Evolutionary conservation across 768 basidiomycete genomes (phyloP).

Genomic region (Termitomyces sp.): DNA sequence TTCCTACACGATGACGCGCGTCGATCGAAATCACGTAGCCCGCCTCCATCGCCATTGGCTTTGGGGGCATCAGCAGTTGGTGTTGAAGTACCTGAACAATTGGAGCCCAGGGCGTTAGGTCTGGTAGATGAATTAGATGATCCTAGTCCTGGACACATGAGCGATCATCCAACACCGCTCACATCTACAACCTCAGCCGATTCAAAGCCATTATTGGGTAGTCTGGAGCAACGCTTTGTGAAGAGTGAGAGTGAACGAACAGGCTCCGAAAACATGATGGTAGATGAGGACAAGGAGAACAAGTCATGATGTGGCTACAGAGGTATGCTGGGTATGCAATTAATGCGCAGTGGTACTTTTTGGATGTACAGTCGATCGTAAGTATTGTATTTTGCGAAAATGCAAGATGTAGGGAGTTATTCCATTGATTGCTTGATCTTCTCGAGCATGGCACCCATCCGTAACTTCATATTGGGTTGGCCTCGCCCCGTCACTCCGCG

Average conservation of each 20-base stretch:
- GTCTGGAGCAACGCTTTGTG: constrained; percentile 34
- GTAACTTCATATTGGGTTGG: constrained; percentile 71
- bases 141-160: constrained; percentile 78
- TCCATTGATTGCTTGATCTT: constrained; percentile 66
- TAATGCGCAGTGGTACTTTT: constrained; percentile 3
- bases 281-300: constrained; percentile 54
- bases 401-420: constrained; percentile 14
- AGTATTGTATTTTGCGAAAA: constrained; percentile 7
- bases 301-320: constrained; percentile 19
- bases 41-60: constrained; percentile 67
- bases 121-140: constrained; percentile 85
- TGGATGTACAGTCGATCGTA: neutral
- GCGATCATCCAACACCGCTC: constrained; percentile 70
- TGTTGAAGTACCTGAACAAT: constrained; percentile 25
- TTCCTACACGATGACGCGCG: constrained; percentile 83
- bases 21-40: constrained; percentile 73
- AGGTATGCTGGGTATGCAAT: constrained; percentile 9
- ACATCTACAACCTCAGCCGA: constrained; percentile 49
- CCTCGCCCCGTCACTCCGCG: constrained; percentile 32
- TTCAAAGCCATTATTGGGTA: neutral
- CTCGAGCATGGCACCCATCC: constrained; percentile 84
- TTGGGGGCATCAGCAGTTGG: constrained; percentile 34
- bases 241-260: constrained; percentile 33
- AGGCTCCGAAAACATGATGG: constrained; percentile 34
- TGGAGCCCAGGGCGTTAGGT: constrained; percentile 53